Evolutionary conservation across 1,139 yeast genomes (phyloP).

Genomic region (Pichia kudriavzevii): DNA sequence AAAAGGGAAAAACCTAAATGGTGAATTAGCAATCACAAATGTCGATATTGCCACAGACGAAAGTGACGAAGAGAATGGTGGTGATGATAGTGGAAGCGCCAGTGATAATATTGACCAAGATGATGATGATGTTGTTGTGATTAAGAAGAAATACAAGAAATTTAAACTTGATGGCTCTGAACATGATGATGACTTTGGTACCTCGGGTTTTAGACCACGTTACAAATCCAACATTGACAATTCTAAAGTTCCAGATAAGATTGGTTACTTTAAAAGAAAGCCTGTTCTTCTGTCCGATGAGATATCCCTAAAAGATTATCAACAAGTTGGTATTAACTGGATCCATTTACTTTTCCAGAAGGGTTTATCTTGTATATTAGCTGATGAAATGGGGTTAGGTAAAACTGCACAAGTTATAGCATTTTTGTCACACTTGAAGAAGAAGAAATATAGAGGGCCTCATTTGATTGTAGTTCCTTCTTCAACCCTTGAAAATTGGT

Average conservation of each 20-base stretch:
- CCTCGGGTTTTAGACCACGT: conserved; percentile 2
- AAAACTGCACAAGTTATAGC: conserved; percentile 94
- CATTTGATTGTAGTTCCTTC: conserved; percentile 90
- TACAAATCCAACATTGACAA: conserved; percentile 10
- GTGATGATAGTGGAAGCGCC: conserved; percentile 1
- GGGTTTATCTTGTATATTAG: conserved; percentile 81
- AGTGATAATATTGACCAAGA: conserved; percentile 5
- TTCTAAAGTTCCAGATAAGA: conserved; percentile 10
- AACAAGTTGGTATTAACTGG: conserved; percentile 96
- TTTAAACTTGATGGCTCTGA: conserved; percentile 17
- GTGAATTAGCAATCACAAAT: conserved; percentile 52
- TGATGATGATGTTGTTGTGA: background rate
- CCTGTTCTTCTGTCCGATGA: conserved; percentile 61
- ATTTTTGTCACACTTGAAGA: conserved; percentile 79
- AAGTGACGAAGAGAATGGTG: conserved; percentile 22
- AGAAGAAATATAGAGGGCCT: conserved; percentile 55
- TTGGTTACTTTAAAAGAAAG: conserved; percentile 55
- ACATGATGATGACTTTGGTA: conserved; percentile 14
- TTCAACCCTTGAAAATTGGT: conserved; percentile 94
- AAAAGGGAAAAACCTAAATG: conserved; percentile 41
- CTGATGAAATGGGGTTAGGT: conserved; percentile 98
- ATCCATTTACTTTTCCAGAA: conserved; percentile 68
- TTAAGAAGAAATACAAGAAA: conserved; percentile 10
- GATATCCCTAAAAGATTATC: conserved; percentile 73
- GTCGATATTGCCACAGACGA: conserved; percentile 32